Conservation (phyloP, 2,329 filamentous ascomycete species). For the Rhynchosporium secalis region DNA sequence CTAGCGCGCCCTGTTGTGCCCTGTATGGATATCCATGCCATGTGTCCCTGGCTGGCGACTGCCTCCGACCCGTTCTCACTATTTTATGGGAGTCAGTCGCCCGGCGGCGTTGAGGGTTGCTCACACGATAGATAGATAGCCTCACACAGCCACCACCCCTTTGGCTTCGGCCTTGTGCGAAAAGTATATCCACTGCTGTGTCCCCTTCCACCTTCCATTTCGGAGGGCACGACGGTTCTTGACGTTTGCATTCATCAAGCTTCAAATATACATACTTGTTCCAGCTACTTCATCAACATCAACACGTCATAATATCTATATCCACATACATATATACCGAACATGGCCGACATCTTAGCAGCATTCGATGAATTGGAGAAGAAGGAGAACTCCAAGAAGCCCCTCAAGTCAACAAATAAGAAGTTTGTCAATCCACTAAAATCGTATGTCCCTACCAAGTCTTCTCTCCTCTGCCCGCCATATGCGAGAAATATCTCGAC, state of each 20-base stretch:
- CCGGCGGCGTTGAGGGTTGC: not conserved
- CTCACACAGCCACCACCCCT: slow-evolving; percentile 12
- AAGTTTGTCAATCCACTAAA: slow-evolving; percentile 22
- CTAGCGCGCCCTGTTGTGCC: not conserved
- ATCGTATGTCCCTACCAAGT: slow-evolving; percentile 18
- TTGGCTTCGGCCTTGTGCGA: not conserved
- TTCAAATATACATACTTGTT: not conserved
- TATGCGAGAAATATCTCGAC: slow-evolving; percentile 4
- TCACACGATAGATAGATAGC: slow-evolving; percentile 12
- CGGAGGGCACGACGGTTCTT: not conserved
- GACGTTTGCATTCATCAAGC: not conserved
- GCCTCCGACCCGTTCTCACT: no score
- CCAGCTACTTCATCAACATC: not conserved
- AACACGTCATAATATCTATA: not conserved
- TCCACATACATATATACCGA: slow-evolving; percentile 37
- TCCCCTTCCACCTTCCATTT: not conserved
- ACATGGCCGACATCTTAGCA: slow-evolving; percentile 63
- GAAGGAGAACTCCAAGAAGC: slow-evolving; percentile 20
- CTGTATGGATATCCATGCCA: not conserved
- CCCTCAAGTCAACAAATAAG: slow-evolving; percentile 20
- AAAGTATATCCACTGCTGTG: slow-evolving; percentile 1
- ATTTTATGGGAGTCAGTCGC: not conserved
- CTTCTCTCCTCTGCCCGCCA: not conserved
- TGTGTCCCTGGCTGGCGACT: no score
- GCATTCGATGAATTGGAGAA: slow-evolving; percentile 22